These are phyloP conservation scores for Blastocystis sp. DNA, from an alignment of 352 stramenopile species.

Conservation along the genomic window DNA sequence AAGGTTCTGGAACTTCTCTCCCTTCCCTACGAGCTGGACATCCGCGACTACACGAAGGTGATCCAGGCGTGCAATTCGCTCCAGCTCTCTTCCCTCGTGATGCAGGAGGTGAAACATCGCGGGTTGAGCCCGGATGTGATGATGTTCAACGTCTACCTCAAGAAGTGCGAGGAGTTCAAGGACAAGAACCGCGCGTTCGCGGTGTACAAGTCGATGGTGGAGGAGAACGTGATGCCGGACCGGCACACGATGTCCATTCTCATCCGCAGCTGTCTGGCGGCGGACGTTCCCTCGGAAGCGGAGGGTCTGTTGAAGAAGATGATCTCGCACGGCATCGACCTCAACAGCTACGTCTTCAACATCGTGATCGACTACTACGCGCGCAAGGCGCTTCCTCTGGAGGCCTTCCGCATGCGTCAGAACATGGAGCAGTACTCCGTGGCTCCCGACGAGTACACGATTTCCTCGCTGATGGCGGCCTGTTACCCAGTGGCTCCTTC, in stretches of 20 bases:
- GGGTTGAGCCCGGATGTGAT: slow-evolving; percentile 47
- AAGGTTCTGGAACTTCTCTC: slow-evolving; percentile 40
- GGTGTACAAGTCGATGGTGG: slow-evolving; percentile 28
- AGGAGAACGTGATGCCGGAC: slow-evolving; percentile 31
- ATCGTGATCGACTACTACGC: slow-evolving; percentile 57
- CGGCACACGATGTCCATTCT: slow-evolving; percentile 53
- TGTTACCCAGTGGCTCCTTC: slow-evolving; percentile 46
- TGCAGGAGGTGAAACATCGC: slow-evolving; percentile 33
- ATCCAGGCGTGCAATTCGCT: slow-evolving; percentile 44
- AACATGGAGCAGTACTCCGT: slow-evolving; percentile 55
- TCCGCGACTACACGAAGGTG: slow-evolving; percentile 52
- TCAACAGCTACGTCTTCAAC: slow-evolving; percentile 57
- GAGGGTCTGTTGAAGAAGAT: slow-evolving; percentile 45
- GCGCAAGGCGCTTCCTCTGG: slow-evolving; percentile 42
- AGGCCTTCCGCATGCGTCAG: slow-evolving; percentile 52
- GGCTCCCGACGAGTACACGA: slow-evolving; percentile 51
- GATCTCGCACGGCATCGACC: slow-evolving; percentile 39
- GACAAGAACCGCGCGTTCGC: slow-evolving; percentile 50
- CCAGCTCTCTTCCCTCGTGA: slow-evolving; percentile 13
- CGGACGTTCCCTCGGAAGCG: slow-evolving; percentile 25
- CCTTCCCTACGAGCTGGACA: slow-evolving; percentile 50
- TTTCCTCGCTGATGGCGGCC: slow-evolving; percentile 49
- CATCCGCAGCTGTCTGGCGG: slow-evolving; percentile 32
- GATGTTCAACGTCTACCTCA: slow-evolving; percentile 54
- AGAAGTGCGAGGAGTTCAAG: slow-evolving; percentile 56